phyloP scores from a whole-genome alignment of 495 filamentous ascomycete species.

The Penicillium pancosmium region DNA sequence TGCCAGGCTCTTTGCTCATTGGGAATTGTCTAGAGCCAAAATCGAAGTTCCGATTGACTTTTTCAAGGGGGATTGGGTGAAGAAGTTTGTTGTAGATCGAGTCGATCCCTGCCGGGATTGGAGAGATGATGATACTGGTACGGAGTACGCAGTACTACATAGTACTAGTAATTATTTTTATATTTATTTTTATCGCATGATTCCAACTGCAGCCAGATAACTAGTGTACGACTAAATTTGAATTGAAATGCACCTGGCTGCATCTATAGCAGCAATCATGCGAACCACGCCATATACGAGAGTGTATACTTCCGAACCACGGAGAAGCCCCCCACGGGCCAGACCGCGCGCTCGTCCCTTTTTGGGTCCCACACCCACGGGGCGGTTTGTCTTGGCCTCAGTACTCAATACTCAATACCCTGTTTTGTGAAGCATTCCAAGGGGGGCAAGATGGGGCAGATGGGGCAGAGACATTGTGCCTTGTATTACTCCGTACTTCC shows the following conservation, averaged over 20 bases:
- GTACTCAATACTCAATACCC: neutral
- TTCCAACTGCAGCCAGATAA: neutral
- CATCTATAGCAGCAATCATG: neutral
- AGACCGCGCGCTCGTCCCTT: conserved; percentile 6
- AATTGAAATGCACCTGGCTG: too few species aligned
- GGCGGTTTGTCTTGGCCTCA: neutral
- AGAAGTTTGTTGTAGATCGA: conserved; percentile 2
- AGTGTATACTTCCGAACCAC: neutral
- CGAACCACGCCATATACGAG: neutral
- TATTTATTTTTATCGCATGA: neutral
- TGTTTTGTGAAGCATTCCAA: conserved; percentile 5
- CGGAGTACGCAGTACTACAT: too few species aligned
- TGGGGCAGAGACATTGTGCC: neutral
- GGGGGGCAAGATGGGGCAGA: neutral
- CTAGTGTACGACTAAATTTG: neutral
- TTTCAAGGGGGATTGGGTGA: neutral
- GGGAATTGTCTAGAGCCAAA: neutral
- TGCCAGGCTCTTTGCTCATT: neutral
- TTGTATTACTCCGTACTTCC: neutral
- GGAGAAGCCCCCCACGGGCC: neutral
- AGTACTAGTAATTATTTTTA: too few species aligned
- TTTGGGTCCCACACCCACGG: neutral
- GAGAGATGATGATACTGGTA: too few species aligned
- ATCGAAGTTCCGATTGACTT: neutral
- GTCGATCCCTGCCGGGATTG: neutral